Evolutionary conservation across 2,329 filamentous ascomycete species (phyloP).

Genomic region (Geosmithia putterillii): DNA sequence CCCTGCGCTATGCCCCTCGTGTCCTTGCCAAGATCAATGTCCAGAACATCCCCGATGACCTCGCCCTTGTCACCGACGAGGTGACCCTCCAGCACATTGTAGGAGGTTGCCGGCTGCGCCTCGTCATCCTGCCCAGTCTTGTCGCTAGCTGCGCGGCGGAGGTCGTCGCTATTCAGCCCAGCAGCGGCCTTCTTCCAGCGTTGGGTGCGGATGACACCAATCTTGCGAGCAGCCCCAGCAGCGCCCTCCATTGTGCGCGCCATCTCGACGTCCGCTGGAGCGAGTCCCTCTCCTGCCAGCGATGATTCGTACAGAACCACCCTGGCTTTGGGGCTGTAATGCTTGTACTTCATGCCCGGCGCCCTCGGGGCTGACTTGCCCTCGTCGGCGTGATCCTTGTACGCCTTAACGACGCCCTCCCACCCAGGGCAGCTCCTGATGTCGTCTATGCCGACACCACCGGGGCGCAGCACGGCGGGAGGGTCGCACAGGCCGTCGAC

Average conservation of each 20-base stretch:
- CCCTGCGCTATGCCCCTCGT: constrained; percentile 69
- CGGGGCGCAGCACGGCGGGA: constrained; percentile 73
- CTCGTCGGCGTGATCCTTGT: constrained; percentile 61
- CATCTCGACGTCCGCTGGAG: constrained; percentile 18
- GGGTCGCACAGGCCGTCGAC: constrained; percentile 79
- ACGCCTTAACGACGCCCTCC: constrained; percentile 66
- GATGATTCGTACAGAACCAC: constrained; percentile 69
- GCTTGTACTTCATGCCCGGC: constrained; percentile 98
- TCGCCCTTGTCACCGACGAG: constrained; percentile 19
- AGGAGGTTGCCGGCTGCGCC: constrained; percentile 16
- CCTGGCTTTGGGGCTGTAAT: constrained; percentile 83
- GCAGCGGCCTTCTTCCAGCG: constrained; percentile 35
- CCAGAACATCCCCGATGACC: constrained; percentile 37
- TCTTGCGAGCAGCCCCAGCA: constrained; percentile 9
- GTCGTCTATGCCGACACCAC: constrained; percentile 75
- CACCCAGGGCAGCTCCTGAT: constrained; percentile 65
- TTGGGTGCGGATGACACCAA: constrained; percentile 45
- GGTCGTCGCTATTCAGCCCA: constrained; percentile 20
- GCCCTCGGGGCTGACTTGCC: constrained; percentile 60
- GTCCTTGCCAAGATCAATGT: constrained; percentile 61
- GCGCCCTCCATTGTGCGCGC: constrained; percentile 1
- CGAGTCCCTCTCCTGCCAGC: constrained; percentile 21
- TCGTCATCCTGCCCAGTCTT: constrained; percentile 13
- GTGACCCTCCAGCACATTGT: constrained; percentile 27
- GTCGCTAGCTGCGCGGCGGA: constrained; percentile 7